These are phyloP conservation scores for Filobasidium wieringae DNA, from an alignment of 768 basidiomycete species.

Conservation along the genomic window DNA sequence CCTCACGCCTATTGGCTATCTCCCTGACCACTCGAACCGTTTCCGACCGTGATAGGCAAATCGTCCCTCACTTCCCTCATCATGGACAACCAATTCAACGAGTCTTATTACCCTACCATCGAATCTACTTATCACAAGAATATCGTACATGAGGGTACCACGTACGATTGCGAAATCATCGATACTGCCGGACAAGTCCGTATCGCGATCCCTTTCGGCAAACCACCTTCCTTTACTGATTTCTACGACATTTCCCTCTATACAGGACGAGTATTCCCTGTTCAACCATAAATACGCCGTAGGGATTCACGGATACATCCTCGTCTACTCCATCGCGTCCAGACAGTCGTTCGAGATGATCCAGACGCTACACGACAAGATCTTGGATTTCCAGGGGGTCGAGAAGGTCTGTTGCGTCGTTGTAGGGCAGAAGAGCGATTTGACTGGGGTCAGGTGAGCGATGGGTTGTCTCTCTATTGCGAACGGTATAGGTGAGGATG, in stretches of 20 bases:
- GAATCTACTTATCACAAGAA: conserved; percentile 77
- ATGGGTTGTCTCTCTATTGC: no score
- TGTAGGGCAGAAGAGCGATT: conserved; percentile 83
- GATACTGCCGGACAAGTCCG: conserved; percentile 93
- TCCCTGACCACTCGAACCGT: not conserved
- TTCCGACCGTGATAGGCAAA: conserved; percentile 53
- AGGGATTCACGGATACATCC: conserved; percentile 91
- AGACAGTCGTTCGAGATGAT: conserved; percentile 90
- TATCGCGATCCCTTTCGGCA: not conserved
- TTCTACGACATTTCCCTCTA: not conserved
- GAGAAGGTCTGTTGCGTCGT: conserved; percentile 82
- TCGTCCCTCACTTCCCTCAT: conserved; percentile 86
- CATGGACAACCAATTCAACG: conserved; percentile 82
- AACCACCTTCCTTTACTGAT: no score
- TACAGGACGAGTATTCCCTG: conserved; percentile 87
- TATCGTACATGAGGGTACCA: conserved; percentile 72
- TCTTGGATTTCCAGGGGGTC: conserved; percentile 71
- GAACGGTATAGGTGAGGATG: not conserved
- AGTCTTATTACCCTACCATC: conserved; percentile 90
- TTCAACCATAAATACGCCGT: conserved; percentile 88
- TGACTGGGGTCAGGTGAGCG: conserved; percentile 55
- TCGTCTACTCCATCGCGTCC: conserved; percentile 88
- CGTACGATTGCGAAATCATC: conserved; percentile 93
- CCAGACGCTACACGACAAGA: conserved; percentile 84
- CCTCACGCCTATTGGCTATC: not conserved